Base-by-base conservation (phyloP, 805 yeast species). In the Torulaspora microellipsoides region DNA sequence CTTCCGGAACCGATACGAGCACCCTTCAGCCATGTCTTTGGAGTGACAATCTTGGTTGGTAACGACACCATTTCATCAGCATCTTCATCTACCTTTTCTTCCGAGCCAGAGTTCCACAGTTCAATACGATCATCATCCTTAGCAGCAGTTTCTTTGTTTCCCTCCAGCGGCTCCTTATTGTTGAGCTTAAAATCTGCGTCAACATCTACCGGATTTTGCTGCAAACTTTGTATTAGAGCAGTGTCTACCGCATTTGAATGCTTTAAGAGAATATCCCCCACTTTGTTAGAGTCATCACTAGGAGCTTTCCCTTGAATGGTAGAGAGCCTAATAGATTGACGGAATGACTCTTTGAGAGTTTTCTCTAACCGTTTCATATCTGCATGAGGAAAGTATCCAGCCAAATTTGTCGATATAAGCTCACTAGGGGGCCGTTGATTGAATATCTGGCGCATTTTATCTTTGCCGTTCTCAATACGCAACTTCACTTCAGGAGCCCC, bases 361-460 rank as follows among this genome's bases (percentile, higher is more conserved):
- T 83, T 81, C 48, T 84, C 84, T 49, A 93, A 72, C 45, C 83
- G 83, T 35, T 75, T 72, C 40, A 80, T 76, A 17, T 78, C 81
- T 0, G 95, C 81, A 31, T 81, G 83, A 0, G 99, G 99, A 71
- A 93, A 93, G 62, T 86, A 91, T 50, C 90, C 95, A 1, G 89
- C 83, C 51, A 91, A 69, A 58, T 91, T 88, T 1, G 90, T 81
- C 1, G 97, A 86, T 48, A 91, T 93, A 54, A 90, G 75, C 59
- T 88, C 95, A 47, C 93, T 82, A 1, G 98, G 90, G 6, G 99
- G 99, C 57, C 99, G 73, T 62, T 87, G 96, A 17, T 95, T 95
- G 63, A 83, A 82, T 46, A 85, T 60, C 36, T 66, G 62, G 42
- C 73, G 63, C 1, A 65, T 55, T 32, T 49, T 50, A 38, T 51